Base-by-base conservation (phyloP, 2,329 filamentous ascomycete species). In the Claviceps paspali region DNA sequence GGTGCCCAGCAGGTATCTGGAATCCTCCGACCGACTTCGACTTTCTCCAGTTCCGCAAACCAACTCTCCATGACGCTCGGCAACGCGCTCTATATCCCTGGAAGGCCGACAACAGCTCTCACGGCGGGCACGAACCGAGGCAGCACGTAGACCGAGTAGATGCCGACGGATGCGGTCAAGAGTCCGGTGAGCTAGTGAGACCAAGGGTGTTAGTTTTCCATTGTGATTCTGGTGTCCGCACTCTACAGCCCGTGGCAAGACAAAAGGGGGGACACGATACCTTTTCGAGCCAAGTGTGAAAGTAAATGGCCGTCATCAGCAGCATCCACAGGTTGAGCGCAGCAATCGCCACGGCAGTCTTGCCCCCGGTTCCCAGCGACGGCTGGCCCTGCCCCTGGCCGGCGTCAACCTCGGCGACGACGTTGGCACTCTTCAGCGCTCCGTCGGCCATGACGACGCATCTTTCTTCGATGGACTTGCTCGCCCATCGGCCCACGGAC, bases 281-380 rank as follows among this genome's bases (percentile, higher is more conserved):
- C 79, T 96, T 98, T 64, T 98, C 91, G 50, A 92, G 79, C 87
- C 88, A 96, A 1, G 91, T 98, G 59, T 98, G 91, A 52, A 98
- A 98, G 67, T 88, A 98, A 28, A 92, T 87, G 3, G 87, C 87
- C 29, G 91, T 98, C 91, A 98, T 98, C 43, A 96, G 67, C 54
- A 98, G 60, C 91, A 98, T 98, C 84, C 91, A 96, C 64, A 79
- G 73, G 52, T 79, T 84, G 52, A 95, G 50, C 0, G 60, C 76
- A 14, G 81, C 70, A 19, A 95, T 74, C 0, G 52, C 68, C 18
- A 69, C 60, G 44, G 77, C 71, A 45, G 80, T 62, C 66, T 73
- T 63, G 48, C 61, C 60, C 7, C 68, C 60, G 35, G 70, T 46
- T 3, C 67, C 62, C 39, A 72, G 55, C 33, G 49, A 47, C 30